phyloP scores from a whole-genome alignment of 192 early-diverging fungal genomes.

The Coemansia sp. region DNA sequence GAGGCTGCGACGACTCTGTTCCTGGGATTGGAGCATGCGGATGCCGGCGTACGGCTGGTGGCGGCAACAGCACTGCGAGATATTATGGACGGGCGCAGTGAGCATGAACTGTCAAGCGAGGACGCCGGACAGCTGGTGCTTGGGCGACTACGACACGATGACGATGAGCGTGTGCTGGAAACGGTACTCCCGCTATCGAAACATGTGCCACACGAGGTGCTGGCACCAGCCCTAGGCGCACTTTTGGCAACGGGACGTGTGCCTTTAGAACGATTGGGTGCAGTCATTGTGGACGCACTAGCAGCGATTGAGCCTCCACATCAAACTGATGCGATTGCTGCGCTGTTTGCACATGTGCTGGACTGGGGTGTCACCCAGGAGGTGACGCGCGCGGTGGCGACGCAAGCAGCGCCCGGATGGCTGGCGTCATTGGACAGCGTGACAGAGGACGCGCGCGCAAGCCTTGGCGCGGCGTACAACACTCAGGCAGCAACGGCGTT shows the following conservation, averaged over 20 bases:
- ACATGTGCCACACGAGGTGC: slow-evolving; percentile 6
- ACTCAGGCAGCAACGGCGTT: slow-evolving; percentile 6
- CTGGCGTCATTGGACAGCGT: slow-evolving; percentile 15
- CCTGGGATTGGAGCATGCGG: slow-evolving; percentile 74
- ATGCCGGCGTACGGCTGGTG: slow-evolving; percentile 66
- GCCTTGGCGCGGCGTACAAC: slow-evolving; percentile 10
- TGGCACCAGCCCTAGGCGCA: slow-evolving; percentile 22
- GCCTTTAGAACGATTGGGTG: slow-evolving; percentile 8
- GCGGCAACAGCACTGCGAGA: slow-evolving; percentile 66
- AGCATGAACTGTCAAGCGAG: slow-evolving; percentile 15
- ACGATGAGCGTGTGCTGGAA: slow-evolving; percentile 28
- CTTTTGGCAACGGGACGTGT: slow-evolving; percentile 28
- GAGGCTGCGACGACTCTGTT: slow-evolving; percentile 77
- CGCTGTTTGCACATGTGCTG: slow-evolving; percentile 31
- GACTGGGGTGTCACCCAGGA: background rate
- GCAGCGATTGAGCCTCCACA: slow-evolving; percentile 14
- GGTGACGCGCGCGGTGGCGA: slow-evolving; percentile 17
- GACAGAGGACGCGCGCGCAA: background rate
- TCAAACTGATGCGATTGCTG: slow-evolving; percentile 4
- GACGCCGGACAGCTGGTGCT: slow-evolving; percentile 22
- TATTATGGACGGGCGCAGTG: slow-evolving; percentile 49
- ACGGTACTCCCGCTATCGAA: slow-evolving; percentile 21
- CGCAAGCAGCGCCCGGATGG: slow-evolving; percentile 21
- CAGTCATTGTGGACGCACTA: slow-evolving; percentile 9
- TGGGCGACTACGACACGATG: slow-evolving; percentile 38